A percentile compares a stretch with the other conserved stretches of the same genome.
phyloP scores from a whole-genome alignment of 2,329 filamentous ascomycete genomes.

The Exophiala bonariae region DNA sequence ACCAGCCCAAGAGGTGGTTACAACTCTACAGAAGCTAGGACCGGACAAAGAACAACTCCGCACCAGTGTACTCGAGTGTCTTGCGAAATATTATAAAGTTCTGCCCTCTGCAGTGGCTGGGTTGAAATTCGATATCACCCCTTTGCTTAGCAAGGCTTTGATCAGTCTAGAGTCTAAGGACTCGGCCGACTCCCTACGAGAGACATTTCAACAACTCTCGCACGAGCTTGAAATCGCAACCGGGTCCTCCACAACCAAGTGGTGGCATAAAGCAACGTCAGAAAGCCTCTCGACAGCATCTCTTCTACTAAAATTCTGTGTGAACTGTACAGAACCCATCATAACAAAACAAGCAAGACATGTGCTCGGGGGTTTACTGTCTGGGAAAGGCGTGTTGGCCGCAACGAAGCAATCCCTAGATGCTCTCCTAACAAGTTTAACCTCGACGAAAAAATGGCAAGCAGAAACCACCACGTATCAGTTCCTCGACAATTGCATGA shows the following conservation, averaged over 20 bases:
- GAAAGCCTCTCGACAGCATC: constrained; percentile 39
- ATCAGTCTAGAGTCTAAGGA: constrained; percentile 55
- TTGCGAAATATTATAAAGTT: constrained; percentile 82
- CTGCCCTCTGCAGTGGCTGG: constrained; percentile 76
- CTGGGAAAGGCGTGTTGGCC: constrained; percentile 36
- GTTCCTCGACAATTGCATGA: constrained; percentile 81
- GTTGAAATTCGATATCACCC: constrained; percentile 85
- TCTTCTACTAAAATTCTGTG: constrained; percentile 42
- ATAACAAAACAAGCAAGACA: constrained; percentile 9
- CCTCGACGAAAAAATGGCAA: constrained; percentile 32
- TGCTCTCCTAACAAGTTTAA: constrained; percentile 40
- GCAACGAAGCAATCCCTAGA: constrained; percentile 35
- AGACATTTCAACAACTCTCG: constrained; percentile 70
- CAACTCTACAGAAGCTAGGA: constrained; percentile 68
- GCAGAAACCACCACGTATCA: constrained; percentile 54
- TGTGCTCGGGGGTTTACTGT: constrained; percentile 6
- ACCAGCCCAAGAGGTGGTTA: constrained; percentile 76
- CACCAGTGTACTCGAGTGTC: constrained; percentile 73
- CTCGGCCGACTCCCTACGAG: constrained; percentile 49
- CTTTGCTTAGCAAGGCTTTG: constrained; percentile 69
- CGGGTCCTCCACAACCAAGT: constrained; percentile 80
- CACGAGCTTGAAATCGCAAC: constrained; percentile 79
- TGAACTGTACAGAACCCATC: constrained; percentile 23
- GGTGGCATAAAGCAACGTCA: constrained; percentile 73
- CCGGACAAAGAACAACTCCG: constrained; percentile 72